Evolutionary conservation across 2,329 filamentous ascomycete species (phyloP).

Genomic region (Colletotrichum sansevieriae): DNA sequence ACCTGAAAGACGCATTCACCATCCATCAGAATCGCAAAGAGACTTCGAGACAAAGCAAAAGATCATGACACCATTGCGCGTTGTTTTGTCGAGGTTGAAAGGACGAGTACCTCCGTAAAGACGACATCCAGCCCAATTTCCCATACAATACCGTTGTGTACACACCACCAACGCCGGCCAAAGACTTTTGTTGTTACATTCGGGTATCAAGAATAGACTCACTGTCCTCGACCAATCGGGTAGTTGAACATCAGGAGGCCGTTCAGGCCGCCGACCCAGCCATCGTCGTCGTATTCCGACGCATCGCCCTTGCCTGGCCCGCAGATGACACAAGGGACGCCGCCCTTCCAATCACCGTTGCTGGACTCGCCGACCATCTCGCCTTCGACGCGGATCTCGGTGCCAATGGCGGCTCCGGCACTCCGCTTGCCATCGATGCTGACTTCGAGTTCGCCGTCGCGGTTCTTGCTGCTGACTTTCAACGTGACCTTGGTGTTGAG

Average conservation of each 20-base stretch:
- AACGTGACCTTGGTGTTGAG: slow-evolving; percentile 87
- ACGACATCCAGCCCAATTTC: background rate
- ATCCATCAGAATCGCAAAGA: rapidly evolving
- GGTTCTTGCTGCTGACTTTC: slow-evolving; percentile 83
- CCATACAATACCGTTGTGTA: slow-evolving; percentile 2
- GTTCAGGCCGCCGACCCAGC: slow-evolving; percentile 96
- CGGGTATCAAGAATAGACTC: slow-evolving; percentile 33
- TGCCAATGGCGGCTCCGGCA: slow-evolving; percentile 77
- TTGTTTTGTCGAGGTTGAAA: background rate
- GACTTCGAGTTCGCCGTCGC: slow-evolving; percentile 81
- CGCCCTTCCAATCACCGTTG: slow-evolving; percentile 72
- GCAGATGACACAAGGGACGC: slow-evolving; percentile 92
- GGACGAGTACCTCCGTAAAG: background rate
- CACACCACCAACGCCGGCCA: slow-evolving; percentile 34
- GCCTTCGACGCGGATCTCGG: slow-evolving; percentile 90
- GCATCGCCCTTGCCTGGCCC: slow-evolving; percentile 59
- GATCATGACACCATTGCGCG: background rate
- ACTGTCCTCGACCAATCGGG: slow-evolving; percentile 76
- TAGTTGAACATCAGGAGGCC: slow-evolving; percentile 97
- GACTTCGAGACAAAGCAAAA: background rate
- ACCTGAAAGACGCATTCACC: background rate
- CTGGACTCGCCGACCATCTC: slow-evolving; percentile 75
- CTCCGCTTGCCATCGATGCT: slow-evolving; percentile 82
- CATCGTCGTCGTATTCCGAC: slow-evolving; percentile 78
- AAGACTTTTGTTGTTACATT: slow-evolving; percentile 38